These are phyloP conservation scores for Takakia lepidozioides DNA, from an alignment of 225 moss, liverwort and hornwort genomes.

Conservation along the genomic window DNA sequence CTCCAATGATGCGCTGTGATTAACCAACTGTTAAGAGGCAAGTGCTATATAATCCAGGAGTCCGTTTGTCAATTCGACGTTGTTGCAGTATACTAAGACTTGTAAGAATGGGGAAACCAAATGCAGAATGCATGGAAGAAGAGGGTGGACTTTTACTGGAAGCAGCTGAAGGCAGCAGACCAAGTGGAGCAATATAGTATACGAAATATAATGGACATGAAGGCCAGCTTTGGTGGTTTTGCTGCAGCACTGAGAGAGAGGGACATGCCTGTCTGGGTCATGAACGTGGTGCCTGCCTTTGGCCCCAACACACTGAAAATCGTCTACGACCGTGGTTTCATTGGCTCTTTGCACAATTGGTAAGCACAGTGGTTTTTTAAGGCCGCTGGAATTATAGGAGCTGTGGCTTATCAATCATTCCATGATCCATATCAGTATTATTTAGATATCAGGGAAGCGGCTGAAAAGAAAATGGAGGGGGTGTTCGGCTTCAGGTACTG, in stretches of 20 bases:
- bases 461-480: too few species aligned
- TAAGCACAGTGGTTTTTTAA: too few species aligned
- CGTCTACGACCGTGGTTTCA: slow-evolving; percentile 90
- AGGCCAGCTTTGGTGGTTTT: slow-evolving; percentile 82
- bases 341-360: slow-evolving; percentile 93
- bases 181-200: slow-evolving; percentile 64
- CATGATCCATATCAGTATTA: too few species aligned
- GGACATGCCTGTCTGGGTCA: slow-evolving; percentile 84
- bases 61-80: slow-evolving; percentile 6
- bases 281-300: slow-evolving; percentile 78
- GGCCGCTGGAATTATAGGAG: too few species aligned
- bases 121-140: slow-evolving; percentile 73
- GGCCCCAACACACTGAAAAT: slow-evolving; percentile 68
- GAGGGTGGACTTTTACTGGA: slow-evolving; percentile 70
- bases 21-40: too few species aligned
- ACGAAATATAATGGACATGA: slow-evolving; percentile 97
- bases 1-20: too few species aligned
- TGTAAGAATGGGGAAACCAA: background rate
- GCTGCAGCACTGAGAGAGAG: slow-evolving; percentile 62
- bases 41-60: background rate
- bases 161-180: slow-evolving; percentile 46
- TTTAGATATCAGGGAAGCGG: too few species aligned
- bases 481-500: too few species aligned
- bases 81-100: slow-evolving; percentile 1
- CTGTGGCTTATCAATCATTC: too few species aligned